Percentiles rank a stretch among this genome's conserved stretches.
Conservation (phyloP, 345 rosid species). For the Acer saccharum region DNA sequence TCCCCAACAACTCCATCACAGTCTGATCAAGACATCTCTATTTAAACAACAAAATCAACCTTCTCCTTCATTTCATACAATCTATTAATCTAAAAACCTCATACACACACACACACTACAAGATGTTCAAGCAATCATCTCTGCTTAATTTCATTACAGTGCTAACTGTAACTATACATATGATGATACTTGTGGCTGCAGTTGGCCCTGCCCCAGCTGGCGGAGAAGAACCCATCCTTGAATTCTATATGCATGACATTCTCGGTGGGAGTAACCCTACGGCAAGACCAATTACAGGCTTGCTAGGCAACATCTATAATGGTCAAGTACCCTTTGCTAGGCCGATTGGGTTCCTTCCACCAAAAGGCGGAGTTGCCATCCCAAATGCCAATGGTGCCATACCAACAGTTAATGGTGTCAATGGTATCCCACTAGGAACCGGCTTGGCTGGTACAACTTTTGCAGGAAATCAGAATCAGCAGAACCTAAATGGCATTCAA, state of each 20-base stretch:
- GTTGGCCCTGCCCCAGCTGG: slow-evolving; percentile 37
- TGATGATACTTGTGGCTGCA: slow-evolving; percentile 36
- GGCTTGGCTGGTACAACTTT: slow-evolving; percentile 81
- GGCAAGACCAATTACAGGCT: slow-evolving; percentile 86
- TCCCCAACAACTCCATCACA: slow-evolving; percentile 45
- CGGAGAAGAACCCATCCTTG: slow-evolving; percentile 55
- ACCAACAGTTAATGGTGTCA: slow-evolving; percentile 77
- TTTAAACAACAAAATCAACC: slow-evolving; percentile 38
- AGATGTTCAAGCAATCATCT: slow-evolving; percentile 49
- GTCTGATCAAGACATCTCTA: slow-evolving; percentile 28
- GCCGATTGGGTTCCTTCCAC: slow-evolving; percentile 76
- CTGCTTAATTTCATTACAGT: slow-evolving; percentile 29
- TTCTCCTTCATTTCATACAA: slow-evolving; percentile 9
- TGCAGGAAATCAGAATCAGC: slow-evolving; percentile 38
- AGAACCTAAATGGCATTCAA: slow-evolving; percentile 55
- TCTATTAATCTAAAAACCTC: neutral
- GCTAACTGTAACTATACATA: slow-evolving; percentile 28
- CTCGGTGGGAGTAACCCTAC: slow-evolving; percentile 92
- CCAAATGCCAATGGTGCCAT: slow-evolving; percentile 91
- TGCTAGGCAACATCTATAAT: slow-evolving; percentile 89
- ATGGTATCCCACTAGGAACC: slow-evolving; percentile 87
- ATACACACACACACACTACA: slow-evolving; percentile 11
- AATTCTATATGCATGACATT: slow-evolving; percentile 90
- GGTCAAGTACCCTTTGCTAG: slow-evolving; percentile 96
- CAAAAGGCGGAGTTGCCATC: slow-evolving; percentile 63